These are phyloP conservation scores for Fusarium sp. DNA, from an alignment of 2,329 filamentous ascomycete species.

Conservation along the genomic window DNA sequence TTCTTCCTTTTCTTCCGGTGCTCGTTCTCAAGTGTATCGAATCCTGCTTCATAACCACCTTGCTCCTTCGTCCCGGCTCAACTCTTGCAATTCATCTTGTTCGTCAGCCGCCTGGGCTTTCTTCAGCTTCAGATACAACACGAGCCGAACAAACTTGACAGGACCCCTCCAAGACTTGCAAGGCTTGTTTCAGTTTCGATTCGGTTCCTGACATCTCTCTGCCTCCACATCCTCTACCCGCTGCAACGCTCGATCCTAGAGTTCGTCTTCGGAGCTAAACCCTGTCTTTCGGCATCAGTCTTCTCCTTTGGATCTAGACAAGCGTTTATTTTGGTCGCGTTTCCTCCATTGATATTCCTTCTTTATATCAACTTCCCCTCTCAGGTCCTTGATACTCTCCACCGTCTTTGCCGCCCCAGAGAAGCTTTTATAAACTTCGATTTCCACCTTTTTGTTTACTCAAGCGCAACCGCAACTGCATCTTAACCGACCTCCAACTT, in stretches of 20 bases:
- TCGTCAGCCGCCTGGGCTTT: conserved; percentile 5
- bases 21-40: conserved; percentile 5
- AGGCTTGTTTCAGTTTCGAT: conserved; percentile 29
- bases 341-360: conserved; percentile 26
- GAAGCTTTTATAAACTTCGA: conserved; percentile 32
- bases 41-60: conserved; percentile 32
- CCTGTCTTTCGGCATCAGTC: conserved; percentile 28
- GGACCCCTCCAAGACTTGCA: conserved; percentile 17
- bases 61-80: conserved; percentile 13
- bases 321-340: conserved; percentile 38
- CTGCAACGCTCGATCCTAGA: conserved; percentile 31
- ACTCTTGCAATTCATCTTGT: conserved; percentile 16
- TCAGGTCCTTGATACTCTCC: conserved; percentile 8
- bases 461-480: conserved; percentile 25
- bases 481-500: conserved; percentile 18
- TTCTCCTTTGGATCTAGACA: conserved; percentile 40
- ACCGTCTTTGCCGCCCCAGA: conserved; percentile 26
- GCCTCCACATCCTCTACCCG: conserved; percentile 29
- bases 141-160: conserved; percentile 27
- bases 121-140: conserved; percentile 16
- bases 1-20: conserved; percentile 17
- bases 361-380: conserved; percentile 21
- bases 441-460: conserved; percentile 37
- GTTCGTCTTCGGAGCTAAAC: conserved; percentile 34
- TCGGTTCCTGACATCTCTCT: conserved; percentile 19